Percentiles rank a stretch among this genome's conserved stretches.
These are phyloP conservation scores for Capsicum pubescens DNA, from an alignment of 257 asterid genomes.

Conservation along the genomic window DNA sequence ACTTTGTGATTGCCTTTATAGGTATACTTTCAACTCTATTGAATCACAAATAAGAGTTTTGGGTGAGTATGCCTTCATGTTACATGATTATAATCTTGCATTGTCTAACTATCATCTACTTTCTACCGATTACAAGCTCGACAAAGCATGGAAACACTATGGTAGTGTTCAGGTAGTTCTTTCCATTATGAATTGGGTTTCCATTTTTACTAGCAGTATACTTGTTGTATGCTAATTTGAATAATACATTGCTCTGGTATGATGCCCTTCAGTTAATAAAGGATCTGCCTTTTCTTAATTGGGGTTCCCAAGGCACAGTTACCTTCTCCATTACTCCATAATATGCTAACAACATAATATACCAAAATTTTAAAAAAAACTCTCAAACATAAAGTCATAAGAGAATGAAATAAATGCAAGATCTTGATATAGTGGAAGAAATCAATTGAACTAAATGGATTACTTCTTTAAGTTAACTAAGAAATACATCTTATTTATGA, in stretches of 20 bases:
- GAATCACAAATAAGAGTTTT: conserved; percentile 96
- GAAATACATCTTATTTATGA: no score
- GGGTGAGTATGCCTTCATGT: conserved; percentile 98
- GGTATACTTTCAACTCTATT: conserved; percentile 92
- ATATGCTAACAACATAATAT: no score
- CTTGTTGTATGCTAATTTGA: conserved; percentile 23
- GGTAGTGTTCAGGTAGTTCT: conserved; percentile 93
- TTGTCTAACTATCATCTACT: conserved; percentile 91
- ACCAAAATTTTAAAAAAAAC: no score
- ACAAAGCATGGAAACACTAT: conserved; percentile 94
- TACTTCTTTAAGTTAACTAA: no score
- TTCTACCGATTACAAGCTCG: conserved; percentile 95
- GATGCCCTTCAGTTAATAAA: neutral
- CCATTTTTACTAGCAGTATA: conserved; percentile 12
- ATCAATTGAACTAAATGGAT: no score
- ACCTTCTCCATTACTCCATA: neutral
- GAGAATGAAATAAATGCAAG: no score
- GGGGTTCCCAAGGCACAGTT: conserved; percentile 22
- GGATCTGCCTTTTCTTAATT: neutral
- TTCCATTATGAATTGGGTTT: conserved; percentile 12
- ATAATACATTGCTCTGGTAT: neutral
- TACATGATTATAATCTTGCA: conserved; percentile 97
- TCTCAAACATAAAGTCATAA: no score
- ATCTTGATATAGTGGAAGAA: no score
- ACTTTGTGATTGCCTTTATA: conserved; percentile 50